Conservation (phyloP, 352 stramenopile genomes). For the Phytophthora pisi region DNA sequence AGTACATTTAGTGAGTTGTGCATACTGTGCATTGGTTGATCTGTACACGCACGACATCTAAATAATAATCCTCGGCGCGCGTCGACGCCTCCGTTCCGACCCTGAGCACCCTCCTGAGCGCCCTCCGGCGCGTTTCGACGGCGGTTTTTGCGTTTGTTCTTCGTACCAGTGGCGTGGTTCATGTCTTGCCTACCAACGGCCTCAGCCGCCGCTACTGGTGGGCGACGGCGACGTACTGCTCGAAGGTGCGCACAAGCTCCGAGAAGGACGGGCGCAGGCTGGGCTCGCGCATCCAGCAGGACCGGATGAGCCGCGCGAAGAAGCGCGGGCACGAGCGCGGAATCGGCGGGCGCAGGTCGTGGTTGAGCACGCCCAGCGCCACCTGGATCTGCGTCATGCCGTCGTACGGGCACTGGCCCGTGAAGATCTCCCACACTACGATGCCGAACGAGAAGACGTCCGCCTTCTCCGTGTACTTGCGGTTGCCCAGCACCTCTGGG, state of each 20-base stretch:
- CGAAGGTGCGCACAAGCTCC: conserved; percentile 60
- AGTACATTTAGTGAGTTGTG: too few relatives aligned
- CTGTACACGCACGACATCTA: conserved; percentile 29
- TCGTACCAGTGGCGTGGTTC: conserved; percentile 21
- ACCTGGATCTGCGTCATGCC: conserved; percentile 90
- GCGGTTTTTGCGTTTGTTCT: conserved; percentile 18
- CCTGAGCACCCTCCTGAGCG: background rate
- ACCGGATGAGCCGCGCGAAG: conserved; percentile 76
- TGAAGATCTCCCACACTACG: conserved; percentile 95
- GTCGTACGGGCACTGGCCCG: conserved; percentile 88
- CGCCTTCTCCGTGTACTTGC: conserved; percentile 94
- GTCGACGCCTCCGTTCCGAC: conserved; percentile 10
- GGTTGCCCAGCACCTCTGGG: conserved; percentile 87
- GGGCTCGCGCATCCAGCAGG: conserved; percentile 80
- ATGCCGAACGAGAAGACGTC: conserved; percentile 95
- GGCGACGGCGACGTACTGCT: conserved; percentile 39
- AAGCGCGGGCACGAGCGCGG: conserved; percentile 67
- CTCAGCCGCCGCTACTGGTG: conserved; percentile 17
- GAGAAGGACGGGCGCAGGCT: conserved; percentile 74
- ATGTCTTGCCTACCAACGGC: conserved; percentile 8
- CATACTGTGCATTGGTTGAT: conserved; percentile 5
- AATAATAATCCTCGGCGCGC: conserved; percentile 33
- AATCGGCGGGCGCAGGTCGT: conserved; percentile 72
- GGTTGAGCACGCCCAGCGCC: conserved; percentile 81
- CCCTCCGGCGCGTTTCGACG: conserved; percentile 11